These are phyloP conservation scores for Penicillium fuscoglaucum DNA, from an alignment of 2,329 filamentous ascomycete species.

Conservation along the genomic window DNA sequence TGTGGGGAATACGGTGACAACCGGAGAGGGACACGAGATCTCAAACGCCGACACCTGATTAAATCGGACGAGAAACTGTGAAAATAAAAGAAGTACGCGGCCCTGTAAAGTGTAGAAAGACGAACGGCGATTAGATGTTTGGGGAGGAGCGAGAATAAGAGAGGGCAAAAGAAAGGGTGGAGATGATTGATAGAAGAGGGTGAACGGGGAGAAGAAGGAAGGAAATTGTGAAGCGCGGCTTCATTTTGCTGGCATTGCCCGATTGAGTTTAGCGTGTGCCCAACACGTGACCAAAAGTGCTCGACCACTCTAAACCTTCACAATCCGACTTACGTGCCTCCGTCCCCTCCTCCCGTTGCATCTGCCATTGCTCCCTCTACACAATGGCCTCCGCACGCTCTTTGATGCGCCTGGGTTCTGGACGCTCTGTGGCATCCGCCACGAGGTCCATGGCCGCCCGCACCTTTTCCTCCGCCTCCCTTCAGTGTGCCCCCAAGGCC, in stretches of 20 bases:
- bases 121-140: constrained; percentile 19
- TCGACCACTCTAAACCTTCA: constrained; percentile 32
- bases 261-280: constrained; percentile 26
- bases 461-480: constrained; percentile 42
- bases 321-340: constrained; percentile 28
- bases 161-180: constrained; percentile 10
- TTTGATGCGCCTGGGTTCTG: constrained; percentile 45
- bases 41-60: constrained; percentile 27
- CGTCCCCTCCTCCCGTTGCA: constrained; percentile 21
- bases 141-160: constrained; percentile 14
- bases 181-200: constrained; percentile 26
- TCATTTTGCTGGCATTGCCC: constrained; percentile 33
- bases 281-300: constrained; percentile 27
- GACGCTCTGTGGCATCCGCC: constrained; percentile 40
- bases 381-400: constrained; percentile 49
- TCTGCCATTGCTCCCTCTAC: constrained; percentile 33
- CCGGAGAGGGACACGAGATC: constrained; percentile 26
- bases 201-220: constrained; percentile 27
- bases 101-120: constrained; percentile 27
- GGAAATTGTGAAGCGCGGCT: constrained; percentile 29
- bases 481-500: constrained; percentile 48
- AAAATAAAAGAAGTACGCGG: constrained; percentile 19
- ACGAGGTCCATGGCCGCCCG: constrained; percentile 37
- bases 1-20: constrained; percentile 26
- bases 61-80: constrained; percentile 15